Conservation (phyloP, 2,329 filamentous ascomycete species). For the Penicillium sclerotiorum region DNA sequence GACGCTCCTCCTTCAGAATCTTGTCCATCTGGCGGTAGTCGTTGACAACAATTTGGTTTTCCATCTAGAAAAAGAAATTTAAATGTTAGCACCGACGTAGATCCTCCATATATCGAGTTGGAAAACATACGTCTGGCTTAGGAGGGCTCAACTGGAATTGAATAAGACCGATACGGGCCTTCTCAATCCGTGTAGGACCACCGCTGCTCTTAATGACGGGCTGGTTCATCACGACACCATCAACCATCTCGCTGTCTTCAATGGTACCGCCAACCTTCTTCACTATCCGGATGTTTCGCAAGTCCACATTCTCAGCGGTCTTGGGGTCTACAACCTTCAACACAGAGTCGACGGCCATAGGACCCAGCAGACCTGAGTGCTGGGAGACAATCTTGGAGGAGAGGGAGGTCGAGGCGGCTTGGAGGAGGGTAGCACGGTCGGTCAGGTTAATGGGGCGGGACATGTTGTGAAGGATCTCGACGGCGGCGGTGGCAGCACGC, state of each 20-base stretch:
- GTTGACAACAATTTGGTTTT: slow-evolving; percentile 98
- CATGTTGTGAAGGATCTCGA: slow-evolving; percentile 91
- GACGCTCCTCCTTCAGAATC: slow-evolving; percentile 98
- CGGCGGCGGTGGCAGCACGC: slow-evolving; percentile 84
- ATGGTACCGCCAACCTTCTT: slow-evolving; percentile 99
- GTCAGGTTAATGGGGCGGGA: slow-evolving; percentile 87
- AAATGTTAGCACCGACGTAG: slow-evolving; percentile 20
- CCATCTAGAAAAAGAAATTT: slow-evolving; percentile 79
- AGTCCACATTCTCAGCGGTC: slow-evolving; percentile 93
- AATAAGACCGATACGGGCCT: slow-evolving; percentile 93
- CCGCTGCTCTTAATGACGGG: slow-evolving; percentile 90
- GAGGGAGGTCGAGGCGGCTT: slow-evolving; percentile 94
- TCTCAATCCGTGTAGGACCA: slow-evolving; percentile 90
- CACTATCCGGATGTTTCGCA: slow-evolving; percentile 93
- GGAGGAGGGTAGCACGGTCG: slow-evolving; percentile 86
- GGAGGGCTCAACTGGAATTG: slow-evolving; percentile 98
- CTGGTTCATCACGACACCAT: slow-evolving; percentile 90
- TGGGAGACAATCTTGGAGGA: slow-evolving; percentile 99
- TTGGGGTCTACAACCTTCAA: slow-evolving; percentile 94
- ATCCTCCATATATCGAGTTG: neutral
- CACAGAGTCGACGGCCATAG: slow-evolving; percentile 97
- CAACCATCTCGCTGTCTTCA: slow-evolving; percentile 96
- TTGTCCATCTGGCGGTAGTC: slow-evolving; percentile 99
- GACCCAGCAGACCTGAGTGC: slow-evolving; percentile 91
- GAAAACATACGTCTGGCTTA: slow-evolving; percentile 79